A percentile compares a stretch with the other conserved stretches of the same genome.
phyloP scores from a whole-genome alignment of 148 eudicot species.

The Chenopodium berlandieri region DNA sequence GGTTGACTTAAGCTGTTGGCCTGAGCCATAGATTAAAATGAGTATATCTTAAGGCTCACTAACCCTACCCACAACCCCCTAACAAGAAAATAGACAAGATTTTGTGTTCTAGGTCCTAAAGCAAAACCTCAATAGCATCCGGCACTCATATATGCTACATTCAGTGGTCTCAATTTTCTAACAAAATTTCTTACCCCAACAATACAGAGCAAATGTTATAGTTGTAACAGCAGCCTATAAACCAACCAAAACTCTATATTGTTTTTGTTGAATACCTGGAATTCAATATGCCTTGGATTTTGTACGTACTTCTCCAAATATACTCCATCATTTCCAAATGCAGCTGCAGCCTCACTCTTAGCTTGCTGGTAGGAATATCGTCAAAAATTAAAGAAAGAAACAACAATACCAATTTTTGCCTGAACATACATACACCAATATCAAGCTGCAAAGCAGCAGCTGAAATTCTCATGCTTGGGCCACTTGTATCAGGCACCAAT shows the following conservation, averaged over 20 bases:
- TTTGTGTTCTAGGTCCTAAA: background rate
- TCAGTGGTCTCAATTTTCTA: background rate
- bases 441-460: too few species aligned
- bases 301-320: too few species aligned
- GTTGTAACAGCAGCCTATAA: slow-evolving; percentile 3
- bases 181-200: background rate
- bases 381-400: too few species aligned
- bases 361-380: too few species aligned
- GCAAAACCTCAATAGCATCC: background rate
- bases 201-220: background rate
- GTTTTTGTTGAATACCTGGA: slow-evolving; percentile 60
- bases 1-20: too few species aligned
- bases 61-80: background rate
- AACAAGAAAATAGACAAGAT: background rate
- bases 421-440: too few species aligned
- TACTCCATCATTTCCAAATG: too few species aligned
- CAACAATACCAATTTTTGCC: too few species aligned
- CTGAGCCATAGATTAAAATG: background rate
- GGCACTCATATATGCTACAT: background rate
- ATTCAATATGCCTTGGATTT: slow-evolving; percentile 98
- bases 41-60: background rate
- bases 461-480: too few species aligned
- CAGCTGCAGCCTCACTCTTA: too few species aligned
- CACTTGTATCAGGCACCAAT: too few species aligned
- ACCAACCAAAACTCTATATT: background rate